Conservation (phyloP, 805 yeast species). For the Blastobotrys parvus region DNA sequence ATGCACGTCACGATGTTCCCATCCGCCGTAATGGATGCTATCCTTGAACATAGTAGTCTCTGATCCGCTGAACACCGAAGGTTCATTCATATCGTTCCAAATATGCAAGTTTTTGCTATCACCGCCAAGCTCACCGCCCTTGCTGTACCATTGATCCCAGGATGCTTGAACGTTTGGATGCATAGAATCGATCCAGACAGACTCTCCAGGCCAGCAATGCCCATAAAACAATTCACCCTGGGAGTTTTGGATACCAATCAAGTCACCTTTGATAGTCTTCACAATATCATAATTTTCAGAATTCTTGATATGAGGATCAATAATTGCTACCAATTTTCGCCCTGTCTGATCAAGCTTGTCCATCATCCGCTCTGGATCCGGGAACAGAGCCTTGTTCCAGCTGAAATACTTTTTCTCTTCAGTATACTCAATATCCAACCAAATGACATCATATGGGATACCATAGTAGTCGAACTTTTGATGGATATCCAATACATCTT, state of each 20-base stretch:
- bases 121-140: constrained; percentile 31
- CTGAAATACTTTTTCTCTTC: constrained; percentile 82
- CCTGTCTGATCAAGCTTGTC: constrained; percentile 56
- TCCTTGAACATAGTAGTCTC: constrained; percentile 88
- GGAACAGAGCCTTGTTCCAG: constrained; percentile 70
- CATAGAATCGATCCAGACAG: constrained; percentile 84
- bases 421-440: constrained; percentile 93
- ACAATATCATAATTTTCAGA: constrained; percentile 52
- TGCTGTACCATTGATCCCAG: constrained; percentile 29
- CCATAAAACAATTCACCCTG: constrained; percentile 54
- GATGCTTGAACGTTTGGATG: constrained; percentile 43
- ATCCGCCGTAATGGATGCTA: constrained; percentile 62
- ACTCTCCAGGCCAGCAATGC: constrained; percentile 97
- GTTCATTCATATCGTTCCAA: constrained; percentile 99
- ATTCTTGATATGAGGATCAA: constrained; percentile 83
- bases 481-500: constrained; percentile 68
- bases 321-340: constrained; percentile 72
- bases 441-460: constrained; percentile 83
- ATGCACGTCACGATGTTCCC: constrained; percentile 90
- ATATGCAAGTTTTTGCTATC: constrained; percentile 59
- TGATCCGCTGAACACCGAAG: constrained; percentile 90
- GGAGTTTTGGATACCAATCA: constrained; percentile 39
- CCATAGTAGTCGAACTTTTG: constrained; percentile 58
- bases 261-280: constrained; percentile 35
- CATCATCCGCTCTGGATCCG: constrained; percentile 64